Conservation (phyloP, 768 basidiomycete species). For the Lactifluus rugatus region DNA sequence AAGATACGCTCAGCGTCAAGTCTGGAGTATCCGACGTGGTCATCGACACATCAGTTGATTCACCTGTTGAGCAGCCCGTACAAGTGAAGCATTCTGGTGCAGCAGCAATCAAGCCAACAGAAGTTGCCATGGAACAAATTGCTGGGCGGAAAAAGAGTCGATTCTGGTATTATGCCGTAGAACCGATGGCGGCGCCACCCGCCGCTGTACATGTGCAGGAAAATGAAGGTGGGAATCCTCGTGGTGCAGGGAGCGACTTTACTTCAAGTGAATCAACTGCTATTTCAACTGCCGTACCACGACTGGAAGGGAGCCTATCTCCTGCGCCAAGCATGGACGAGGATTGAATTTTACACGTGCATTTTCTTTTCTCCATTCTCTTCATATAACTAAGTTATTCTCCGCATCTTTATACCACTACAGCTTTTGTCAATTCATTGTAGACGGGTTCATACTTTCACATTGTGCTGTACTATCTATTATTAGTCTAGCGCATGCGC, state of each 20-base stretch:
- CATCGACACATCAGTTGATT: conserved; percentile 1
- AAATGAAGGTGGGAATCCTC: background rate
- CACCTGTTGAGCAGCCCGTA: conserved; percentile 28
- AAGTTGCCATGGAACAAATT: conserved; percentile 65
- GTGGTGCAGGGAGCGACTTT: conserved; percentile 12
- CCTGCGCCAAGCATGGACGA: conserved; percentile 32
- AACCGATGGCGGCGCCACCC: conserved; percentile 39
- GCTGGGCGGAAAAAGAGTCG: conserved; percentile 79
- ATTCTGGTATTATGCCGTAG: conserved; percentile 84
- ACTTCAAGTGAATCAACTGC: conserved; percentile 17
- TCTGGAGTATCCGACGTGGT: conserved; percentile 23
- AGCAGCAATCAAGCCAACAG: conserved; percentile 59
- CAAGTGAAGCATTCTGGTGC: conserved; percentile 48
- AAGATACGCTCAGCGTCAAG: conserved; percentile 38
- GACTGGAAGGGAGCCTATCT: conserved; percentile 35
- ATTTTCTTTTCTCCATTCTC: conserved; percentile 14
- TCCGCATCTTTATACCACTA: conserved; percentile 13
- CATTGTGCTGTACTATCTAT: conserved; percentile 5
- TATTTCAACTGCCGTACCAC: conserved; percentile 25
- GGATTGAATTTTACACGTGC: conserved; percentile 17
- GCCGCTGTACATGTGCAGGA: background rate
- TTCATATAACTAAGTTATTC: conserved; percentile 12
- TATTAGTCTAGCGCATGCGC: background rate
- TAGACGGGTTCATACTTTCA: conserved; percentile 5
- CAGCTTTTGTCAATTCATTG: conserved; percentile 3